Percentiles rank a stretch among this genome's conserved stretches.
These are phyloP conservation scores for Aspergillus cejpii DNA, from an alignment of 2,329 filamentous ascomycete species.

Conservation along the genomic window DNA sequence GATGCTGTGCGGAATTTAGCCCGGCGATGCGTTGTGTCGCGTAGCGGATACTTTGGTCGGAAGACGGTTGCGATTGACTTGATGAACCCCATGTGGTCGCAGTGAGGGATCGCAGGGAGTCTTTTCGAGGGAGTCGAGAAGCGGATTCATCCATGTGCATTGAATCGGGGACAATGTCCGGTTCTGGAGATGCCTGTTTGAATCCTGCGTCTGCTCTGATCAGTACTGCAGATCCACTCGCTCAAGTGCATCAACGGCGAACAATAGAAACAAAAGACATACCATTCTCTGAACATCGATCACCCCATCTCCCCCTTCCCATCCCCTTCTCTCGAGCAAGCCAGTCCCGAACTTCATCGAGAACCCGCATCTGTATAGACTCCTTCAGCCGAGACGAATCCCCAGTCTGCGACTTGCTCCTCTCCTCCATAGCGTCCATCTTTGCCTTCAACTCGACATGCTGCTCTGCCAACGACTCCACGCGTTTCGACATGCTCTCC, in stretches of 20 bases:
- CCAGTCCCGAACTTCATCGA: neutral
- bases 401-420: neutral
- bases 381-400: neutral
- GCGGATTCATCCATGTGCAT: constrained; percentile 3
- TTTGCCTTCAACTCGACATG: neutral
- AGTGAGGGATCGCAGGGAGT: constrained; percentile 3
- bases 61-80: neutral
- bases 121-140: neutral
- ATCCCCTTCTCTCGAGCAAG: neutral
- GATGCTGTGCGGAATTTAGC: neutral
- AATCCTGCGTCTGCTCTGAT: neutral
- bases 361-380: neutral
- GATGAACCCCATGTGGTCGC: constrained; percentile 12
- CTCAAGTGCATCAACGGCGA: neutral
- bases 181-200: neutral
- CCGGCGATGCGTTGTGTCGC: neutral
- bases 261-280: neutral
- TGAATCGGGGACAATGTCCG: constrained; percentile 14
- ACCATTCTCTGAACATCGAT: too few relatives aligned
- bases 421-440: neutral
- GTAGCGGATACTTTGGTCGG: neutral
- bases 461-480: neutral
- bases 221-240: neutral
- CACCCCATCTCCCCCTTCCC: neutral
- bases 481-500: neutral